Evolutionary conservation across 176 grass and related monocot species (phyloP), one percentile per base, ranked within the genome.

Genomic region (Dendrocalamus sinicus): DNA sequence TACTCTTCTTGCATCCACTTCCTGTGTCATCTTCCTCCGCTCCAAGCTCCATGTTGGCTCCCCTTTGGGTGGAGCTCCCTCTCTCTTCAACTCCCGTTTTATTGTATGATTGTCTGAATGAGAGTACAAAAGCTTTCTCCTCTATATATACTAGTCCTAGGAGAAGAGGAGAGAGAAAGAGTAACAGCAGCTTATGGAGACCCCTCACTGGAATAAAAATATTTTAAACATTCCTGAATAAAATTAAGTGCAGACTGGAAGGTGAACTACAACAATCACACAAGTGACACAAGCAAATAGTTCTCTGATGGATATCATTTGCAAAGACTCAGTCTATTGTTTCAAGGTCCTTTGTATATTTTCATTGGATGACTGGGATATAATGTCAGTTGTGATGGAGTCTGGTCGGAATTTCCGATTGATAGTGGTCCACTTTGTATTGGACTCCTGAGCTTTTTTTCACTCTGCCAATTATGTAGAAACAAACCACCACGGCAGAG

Each of bases 361-460:
- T 71, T 41, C 24, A 58, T 71, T 88, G 24, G 76, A 26, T 76
- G 52, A 85, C 24, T 75, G 37, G 41, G 70, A 68, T 80, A 54
- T 40, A 67, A 35, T 80, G 85, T 80, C 76, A 85, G 20, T 14
- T 89, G 57, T 73, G 67, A 47, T 77, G 63, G 85, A 74, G 59
- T 15, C 69, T 48, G 51, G 67, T 67, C 52, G 53, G 24, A 54
- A 76, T 84, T 86, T 79, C 59, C 82, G 45, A 24, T 41, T 61
- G 77, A 6, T 75, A 59, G 59, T 83, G 86, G 70, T 26, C 83
- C 86, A 58, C 71, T 62, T 62, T 73, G 30, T 73, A 78, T 86
- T 59, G 83, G 90, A 78, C 89, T 74, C 83, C 40, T 73, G 66
- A 12, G 50, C 83, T 7, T 30, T 88, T 88, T 88, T 62, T 60